Evolutionary conservation across 331 rosid genomes (phyloP), one percentile per base, ranked within the genome.

Genomic region (Quercus phellos): DNA sequence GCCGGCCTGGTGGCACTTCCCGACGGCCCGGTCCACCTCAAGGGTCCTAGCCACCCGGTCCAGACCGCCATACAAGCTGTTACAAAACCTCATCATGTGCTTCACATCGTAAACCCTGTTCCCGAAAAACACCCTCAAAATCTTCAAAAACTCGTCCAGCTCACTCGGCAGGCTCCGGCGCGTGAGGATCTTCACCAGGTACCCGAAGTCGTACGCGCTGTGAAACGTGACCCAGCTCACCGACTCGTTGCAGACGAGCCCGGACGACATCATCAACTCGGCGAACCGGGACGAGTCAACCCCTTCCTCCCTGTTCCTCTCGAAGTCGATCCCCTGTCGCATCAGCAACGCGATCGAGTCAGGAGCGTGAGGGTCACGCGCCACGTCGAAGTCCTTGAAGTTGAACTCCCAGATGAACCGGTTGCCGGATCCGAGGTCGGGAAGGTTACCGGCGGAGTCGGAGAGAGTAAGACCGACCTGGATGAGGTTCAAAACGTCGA

Each of bases 171-270:
- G 38, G 16, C 2, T 8, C 59, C 74, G 84, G 58, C 85, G 75
- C n/a, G 94, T 90, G 70, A 93, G 79, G 19, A 90, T 84, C 89
- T 93, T 93, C 2, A 90, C 82, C 51, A 93, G 72, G 69, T 93
- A 93, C 4, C 94, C 94, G 14, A 93, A 93, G 43, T 91, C 98
- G 24, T 93, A 90, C 1, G 96, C 89, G 77, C 98, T 89, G 70
- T 91, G 97, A 35, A 93, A 91, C 4, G 97, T 91, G 0, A 93
- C 96, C 98, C 98, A 93, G 55, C 78, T 82, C 74, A 90, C 88
- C 0, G 88, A 72, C 1, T 87, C 80, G 43, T 90, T 90, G 34
- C 90, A 91, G 10, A 93, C 83, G 0, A 93, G 84, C 1, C 94
- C 91, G 1, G 97, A 91, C 0, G 86, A 84, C 90, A 82, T 81